Base-by-base conservation (phyloP, 2,329 filamentous ascomycete genomes). In the Penicillium decumbens region DNA sequence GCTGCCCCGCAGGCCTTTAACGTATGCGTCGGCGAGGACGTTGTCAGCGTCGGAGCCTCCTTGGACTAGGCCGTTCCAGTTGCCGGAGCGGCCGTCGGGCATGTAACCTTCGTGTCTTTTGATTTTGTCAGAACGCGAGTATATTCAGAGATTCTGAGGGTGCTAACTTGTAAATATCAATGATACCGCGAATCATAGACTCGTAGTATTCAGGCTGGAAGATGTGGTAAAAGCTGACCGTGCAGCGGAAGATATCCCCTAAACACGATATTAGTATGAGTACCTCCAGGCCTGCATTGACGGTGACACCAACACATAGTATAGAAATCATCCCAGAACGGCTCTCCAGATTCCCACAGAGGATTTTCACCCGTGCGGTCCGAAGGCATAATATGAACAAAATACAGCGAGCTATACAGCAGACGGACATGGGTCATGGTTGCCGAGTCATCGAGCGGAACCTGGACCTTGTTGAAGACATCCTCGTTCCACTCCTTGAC, bases 281-380 rank as follows among this genome's bases (percentile, higher is more conserved):
- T 23, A 24, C 18, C 25, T 8, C 8, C 6, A 45, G 37, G 12
- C 4, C 3, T 15, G 18, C 18, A 18, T 12, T 29, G 24, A 38
- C 18, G 71, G 66, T 79, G 51, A 9, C 6, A 18, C 62, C 54
- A 29, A 67, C 64, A 67, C 45, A 67, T 55, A 3, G 85, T 88
- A 58, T 86, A 87, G 13, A 84, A 80, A 47, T 88, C 85, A 54
- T 86, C 82, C 63, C 85, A 88, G 58, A 83, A 87, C 1, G 85
- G 84, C 65, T 88, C 85, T 0, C 63, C 61, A 0, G 81, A 83
- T 0, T 72, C 64, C 84, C 85, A 88, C 0, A 77, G 67, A 0
- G 84, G 84, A 54, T 88, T 88, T 63, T 88, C 85, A 0, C 83
- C 84, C 0, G 83, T 87, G 50, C 83, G 80, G 62, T 88, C 85